A percentile compares a stretch with the other conserved stretches of the same genome.
phyloP scores from a whole-genome alignment of 1,139 yeast species.

The Candida labiduridarum region DNA sequence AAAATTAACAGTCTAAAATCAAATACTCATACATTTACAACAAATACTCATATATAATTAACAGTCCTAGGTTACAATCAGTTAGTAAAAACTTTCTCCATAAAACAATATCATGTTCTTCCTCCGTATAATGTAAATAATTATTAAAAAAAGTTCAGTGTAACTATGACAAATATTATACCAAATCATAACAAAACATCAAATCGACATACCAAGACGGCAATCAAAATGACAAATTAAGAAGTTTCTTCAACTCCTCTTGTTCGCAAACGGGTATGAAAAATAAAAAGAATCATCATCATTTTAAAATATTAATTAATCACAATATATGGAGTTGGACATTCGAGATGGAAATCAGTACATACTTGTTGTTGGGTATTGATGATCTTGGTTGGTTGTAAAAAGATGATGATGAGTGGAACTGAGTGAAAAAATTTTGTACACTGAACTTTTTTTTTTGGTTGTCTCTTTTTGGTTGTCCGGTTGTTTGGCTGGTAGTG shows the following conservation, averaged over 20 bases:
- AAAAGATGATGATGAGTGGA: no score
- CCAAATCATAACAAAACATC: conserved; percentile 7
- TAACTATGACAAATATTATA: conserved; percentile 7
- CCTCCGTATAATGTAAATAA: no score
- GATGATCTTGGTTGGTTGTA: no score
- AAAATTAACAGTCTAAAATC: neutral
- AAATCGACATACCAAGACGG: conserved; percentile 5
- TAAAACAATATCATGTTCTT: neutral
- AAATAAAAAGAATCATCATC: conserved; percentile 3
- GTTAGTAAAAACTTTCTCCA: neutral
- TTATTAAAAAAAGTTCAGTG: neutral
- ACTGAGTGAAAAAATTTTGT: no score
- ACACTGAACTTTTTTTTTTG: no score
- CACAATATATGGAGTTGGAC: no score
- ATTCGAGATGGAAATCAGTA: no score
- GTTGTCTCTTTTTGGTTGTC: no score
- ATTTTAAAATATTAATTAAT: neutral
- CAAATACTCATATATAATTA: neutral
- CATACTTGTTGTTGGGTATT: neutral
- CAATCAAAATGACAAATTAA: conserved; percentile 1
- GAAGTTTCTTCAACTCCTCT: neutral
- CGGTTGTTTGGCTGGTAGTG: no score
- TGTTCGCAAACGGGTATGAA: conserved; percentile 6
- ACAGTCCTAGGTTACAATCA: neutral
- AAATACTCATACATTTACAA: neutral